Evolutionary conservation across 2,329 filamentous ascomycete species (phyloP), one percentile per base, ranked within the genome.

Genomic region (Aphanoascus verrucosus): DNA sequence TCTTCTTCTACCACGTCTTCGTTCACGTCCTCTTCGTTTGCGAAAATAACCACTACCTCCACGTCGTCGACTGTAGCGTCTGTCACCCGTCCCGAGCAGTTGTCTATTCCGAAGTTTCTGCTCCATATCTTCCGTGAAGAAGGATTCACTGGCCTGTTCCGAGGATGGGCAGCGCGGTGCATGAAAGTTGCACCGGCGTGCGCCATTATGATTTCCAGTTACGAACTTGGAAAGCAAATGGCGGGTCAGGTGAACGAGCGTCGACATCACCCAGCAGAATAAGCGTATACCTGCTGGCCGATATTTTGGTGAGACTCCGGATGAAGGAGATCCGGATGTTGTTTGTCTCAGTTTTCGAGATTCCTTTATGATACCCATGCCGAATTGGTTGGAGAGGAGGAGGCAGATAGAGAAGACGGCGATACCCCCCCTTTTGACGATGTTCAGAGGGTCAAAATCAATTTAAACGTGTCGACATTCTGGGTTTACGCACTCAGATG

Each of bases 171-270:
- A 20, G 89, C 93, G 0, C 78, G 93, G 38, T 94, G 88, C 60
- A 74, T 97, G 56, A 97, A 97, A 68, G 90, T 98, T 4, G 91
- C 93, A 1, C 93, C 93, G 1, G 88, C 91, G 0, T 98, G 93
- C 70, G 93, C 93, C 28, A 97, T 98, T 66, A 98, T 98, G 93
- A 97, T 98, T 66, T 94, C 88, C 66, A 95, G 85, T 66, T 98
- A 97, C 68, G 93, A 98, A 69, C 80, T 97, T 37, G 90, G 93
- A 49, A 98, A 98, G 77, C 84, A 86, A 68, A 83, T 86, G 66
- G 94, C 94, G 34, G 77, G 82, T 52, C 78, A 80, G 9, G 81
- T 88, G 48, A 96, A 97, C 60, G 77, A 82, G 38, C 38, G 49
- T 15, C 49, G 49, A 31, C 40, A 51, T 43, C 49, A 51, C 37